Conservation (phyloP, 1,284 basidiomycete species). For the Rhodofomes roseus region DNA sequence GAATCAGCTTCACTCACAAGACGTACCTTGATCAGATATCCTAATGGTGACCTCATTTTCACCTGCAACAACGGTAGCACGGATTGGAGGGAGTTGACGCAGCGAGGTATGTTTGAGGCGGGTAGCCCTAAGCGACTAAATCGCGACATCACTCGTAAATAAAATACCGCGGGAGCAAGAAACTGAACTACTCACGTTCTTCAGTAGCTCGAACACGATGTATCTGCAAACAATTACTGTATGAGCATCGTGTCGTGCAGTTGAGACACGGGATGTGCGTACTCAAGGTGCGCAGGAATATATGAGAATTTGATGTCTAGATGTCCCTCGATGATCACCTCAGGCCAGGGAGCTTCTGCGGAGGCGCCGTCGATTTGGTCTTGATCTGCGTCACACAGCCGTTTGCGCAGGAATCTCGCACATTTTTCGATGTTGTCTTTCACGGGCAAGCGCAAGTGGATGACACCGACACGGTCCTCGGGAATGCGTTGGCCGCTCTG, state of each 20-base stretch:
- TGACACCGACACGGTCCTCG: constrained; percentile 81
- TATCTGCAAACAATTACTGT: constrained; percentile 50
- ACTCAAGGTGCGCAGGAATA: constrained; percentile 88
- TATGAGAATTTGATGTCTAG: constrained; percentile 76
- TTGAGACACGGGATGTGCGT: constrained; percentile 19
- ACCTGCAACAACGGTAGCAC: constrained; percentile 71
- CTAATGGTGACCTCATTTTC: constrained; percentile 72
- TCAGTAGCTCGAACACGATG: constrained; percentile 84
- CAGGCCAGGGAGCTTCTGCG: constrained; percentile 45
- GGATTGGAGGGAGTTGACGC: constrained; percentile 50
- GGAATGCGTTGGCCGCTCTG: constrained; percentile 20
- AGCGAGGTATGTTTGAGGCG: constrained; percentile 43
- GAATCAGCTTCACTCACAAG: background rate
- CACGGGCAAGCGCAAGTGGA: constrained; percentile 74
- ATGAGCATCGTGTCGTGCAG: background rate
- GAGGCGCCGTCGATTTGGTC: constrained; percentile 28
- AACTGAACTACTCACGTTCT: constrained; percentile 53
- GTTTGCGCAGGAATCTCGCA: constrained; percentile 51
- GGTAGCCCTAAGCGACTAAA: constrained; percentile 69
- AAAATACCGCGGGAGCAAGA: too few species aligned
- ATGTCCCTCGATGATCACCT: constrained; percentile 75
- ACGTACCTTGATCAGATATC: constrained; percentile 80
- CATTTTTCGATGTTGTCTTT: constrained; percentile 72
- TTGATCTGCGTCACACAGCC: constrained; percentile 44
- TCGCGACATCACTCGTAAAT: background rate